Base-by-base conservation (phyloP, 768 basidiomycete species). In the Termitomyces sp. region DNA sequence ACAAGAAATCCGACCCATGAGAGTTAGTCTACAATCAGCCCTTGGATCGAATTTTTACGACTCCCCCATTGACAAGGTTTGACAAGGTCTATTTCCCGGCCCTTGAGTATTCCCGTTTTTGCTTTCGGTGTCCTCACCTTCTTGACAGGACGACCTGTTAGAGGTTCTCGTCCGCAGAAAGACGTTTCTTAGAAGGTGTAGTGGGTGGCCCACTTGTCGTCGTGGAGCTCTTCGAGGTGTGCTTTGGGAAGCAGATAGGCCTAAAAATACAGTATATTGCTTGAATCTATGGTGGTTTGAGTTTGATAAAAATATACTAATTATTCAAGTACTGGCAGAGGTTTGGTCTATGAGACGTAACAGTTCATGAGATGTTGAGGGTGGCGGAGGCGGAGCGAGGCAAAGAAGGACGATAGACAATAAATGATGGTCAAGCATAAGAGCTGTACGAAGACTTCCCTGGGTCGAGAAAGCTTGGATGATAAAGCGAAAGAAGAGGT, bases 391-490 rank as follows among this genome's bases (percentile, higher is more conserved):
- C 7, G 51, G 46, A 18, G 54, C 7, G 27, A 58, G 54, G 41
- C 54, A 56, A 1, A 55, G 22, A 18, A 49, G 35, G 16, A 52
- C 49, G 25, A 52, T 49, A 11, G 53, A 50, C 20, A 56, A 33
- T n/a, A 52, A 52, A 18, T 53, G 46, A 18, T 59, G 50, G 22
- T 59, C 57, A n/a, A 48, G 33, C 49, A 49, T 55, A 31, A 55
- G 36, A 25, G 53, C 46, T 41, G 53, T 25, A 25, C 57, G 50
- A 13, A 58, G 53, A 18, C 53, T 52, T 3, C 32, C 36, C 27
- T 43, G 53, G 13, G 25, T 44, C 3, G 53, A 43, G 25, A 54
- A 52, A 20, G 46, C 46, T 38, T 43, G 53, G 23, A 58, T 50
- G 44, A 51, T 49, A 38, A 58, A 58, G 3, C 53, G 53, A 13